Base-by-base conservation (phyloP, 257 asterid species). In the Solanum ossicruentum region DNA sequence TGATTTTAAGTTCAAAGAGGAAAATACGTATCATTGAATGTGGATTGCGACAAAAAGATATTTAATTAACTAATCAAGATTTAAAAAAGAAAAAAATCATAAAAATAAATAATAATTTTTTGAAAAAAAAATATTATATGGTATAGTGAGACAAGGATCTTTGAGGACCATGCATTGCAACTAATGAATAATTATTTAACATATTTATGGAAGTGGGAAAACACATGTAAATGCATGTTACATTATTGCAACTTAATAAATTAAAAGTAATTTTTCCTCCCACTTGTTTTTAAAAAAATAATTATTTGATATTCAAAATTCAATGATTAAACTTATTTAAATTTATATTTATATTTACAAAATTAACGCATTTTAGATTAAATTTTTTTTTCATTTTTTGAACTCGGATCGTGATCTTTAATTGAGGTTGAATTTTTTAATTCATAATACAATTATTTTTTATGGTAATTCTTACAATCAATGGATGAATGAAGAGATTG, bases 361-460 rank as follows among this genome's bases (percentile, higher is more conserved):
- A 61, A 61, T 21, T 15, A 61, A 20, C 10, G 66, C 15, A 58
- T 10, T 5, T 61, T 13, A 9, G 5, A 10, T 61, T 1, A 61
- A 11, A 2, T 32, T 32, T 32, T 10, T 58, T 51, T n/a, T 23
- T 11, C 10, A 23, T 61, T 63, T 60, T 21, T 21, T 28, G 12
- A 60, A 21, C 8, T 60, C 8, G 4, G 21, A 60, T 0, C 4
- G 0, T 0, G 4, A 21, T 1, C 67, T 60, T 60, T 21, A 0
- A 21, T 60, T 10, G 36, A n/a, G 0, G 0, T 58, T 58, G 32
- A 58, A 4, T 32, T n/a, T 58, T 58, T n/a, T 58, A 6, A 58
- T n/a, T 58, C 66, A n/a, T 0, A n/a, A 20, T 58, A n/a, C n/a
- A 10, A 58, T 58, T 20, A 4, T 58, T 15, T 15, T 58, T n/a